Evolutionary conservation across 2,329 filamentous ascomycete genomes (phyloP), one percentile per base, ranked within the genome.

Genomic region (Aciculosporium take): DNA sequence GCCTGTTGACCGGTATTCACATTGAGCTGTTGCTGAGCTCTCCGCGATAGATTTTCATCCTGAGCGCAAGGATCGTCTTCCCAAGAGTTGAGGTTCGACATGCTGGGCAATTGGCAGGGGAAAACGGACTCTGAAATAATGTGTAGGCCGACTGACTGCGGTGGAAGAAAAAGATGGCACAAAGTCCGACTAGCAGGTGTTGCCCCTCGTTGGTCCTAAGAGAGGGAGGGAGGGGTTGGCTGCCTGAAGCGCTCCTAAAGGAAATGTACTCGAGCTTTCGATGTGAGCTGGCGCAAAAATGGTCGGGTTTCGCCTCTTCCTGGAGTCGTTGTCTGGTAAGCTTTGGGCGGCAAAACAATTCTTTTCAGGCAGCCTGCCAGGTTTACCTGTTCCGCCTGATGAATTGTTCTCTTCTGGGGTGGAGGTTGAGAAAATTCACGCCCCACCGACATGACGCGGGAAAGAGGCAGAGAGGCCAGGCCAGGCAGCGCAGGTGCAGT

Each of bases 31-130:
- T 81, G 76, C 53, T 81, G 76, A 29, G 83, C 67, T 69, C 88
- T 84, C 54, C 79, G 78, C 47, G 84, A 76, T 62, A 94, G 76
- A 60, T 76, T 76, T 53, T 84, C 81, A 54, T 88, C 81, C 69
- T 85, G 81, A 48, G 76, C 79, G 42, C 80, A 71, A 55, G 80
- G 79, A 56, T 88, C 84, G 56, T 94, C 86, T 67, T 96, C 88
- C 84, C 91, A 96, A 48, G 87, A 94, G 63, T 94, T 87, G 56
- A 86, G 83, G 62, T 88, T 79, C 54, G 88, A 82, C 87, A 94
- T 94, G 56, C 44, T 49, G 31, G n/a, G 12, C 24, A 23, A 28
- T 37, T 37, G 39, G 43, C 20, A 25, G 28, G 10, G 8, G 23
- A 27, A 7, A 7, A 33, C 3, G 7, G n/a, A 9, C 4, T 15